These are phyloP conservation scores for Cucurbita ficifolia DNA, from an alignment of 306 rosid species.

Conservation along the genomic window DNA sequence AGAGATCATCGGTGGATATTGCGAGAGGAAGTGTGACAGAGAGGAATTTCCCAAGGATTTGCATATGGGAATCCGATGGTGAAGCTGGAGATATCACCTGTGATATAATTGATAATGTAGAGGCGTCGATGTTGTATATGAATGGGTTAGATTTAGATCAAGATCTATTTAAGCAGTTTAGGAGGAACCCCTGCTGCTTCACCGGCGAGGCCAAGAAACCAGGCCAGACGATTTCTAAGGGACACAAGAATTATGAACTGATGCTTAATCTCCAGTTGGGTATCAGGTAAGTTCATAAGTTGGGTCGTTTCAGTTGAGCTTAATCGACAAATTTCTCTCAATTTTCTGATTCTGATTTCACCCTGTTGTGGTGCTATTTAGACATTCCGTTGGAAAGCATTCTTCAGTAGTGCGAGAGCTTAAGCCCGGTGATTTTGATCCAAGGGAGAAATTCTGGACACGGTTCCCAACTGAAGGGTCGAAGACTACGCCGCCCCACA, in stretches of 20 bases:
- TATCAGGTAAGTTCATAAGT: slow-evolving; percentile 34
- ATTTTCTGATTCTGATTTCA: neutral
- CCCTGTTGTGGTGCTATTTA: slow-evolving; percentile 6
- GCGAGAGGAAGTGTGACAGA: slow-evolving; percentile 45
- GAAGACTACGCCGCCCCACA: slow-evolving; percentile 80
- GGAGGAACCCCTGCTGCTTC: slow-evolving; percentile 32
- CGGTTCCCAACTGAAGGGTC: slow-evolving; percentile 88
- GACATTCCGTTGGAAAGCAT: slow-evolving; percentile 83
- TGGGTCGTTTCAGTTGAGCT: neutral
- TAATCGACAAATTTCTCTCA: neutral
- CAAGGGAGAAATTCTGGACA: slow-evolving; percentile 87
- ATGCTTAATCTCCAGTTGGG: slow-evolving; percentile 96
- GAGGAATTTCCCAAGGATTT: slow-evolving; percentile 59
- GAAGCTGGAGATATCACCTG: slow-evolving; percentile 95
- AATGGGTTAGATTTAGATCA: slow-evolving; percentile 23
- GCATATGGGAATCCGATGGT: slow-evolving; percentile 92
- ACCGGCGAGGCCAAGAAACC: slow-evolving; percentile 68
- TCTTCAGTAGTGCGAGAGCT: slow-evolving; percentile 44
- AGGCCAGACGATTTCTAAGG: slow-evolving; percentile 57
- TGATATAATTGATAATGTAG: slow-evolving; percentile 77
- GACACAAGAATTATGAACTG: slow-evolving; percentile 82
- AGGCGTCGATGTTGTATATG: slow-evolving; percentile 57
- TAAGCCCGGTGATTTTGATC: slow-evolving; percentile 61
- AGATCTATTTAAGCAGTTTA: slow-evolving; percentile 27
- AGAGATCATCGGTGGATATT: slow-evolving; percentile 45